A percentile compares a stretch with the other conserved stretches of the same genome.
Conservation (phyloP, 2,329 filamentous ascomycete genomes). For the Incumbomyces delicatus region DNA sequence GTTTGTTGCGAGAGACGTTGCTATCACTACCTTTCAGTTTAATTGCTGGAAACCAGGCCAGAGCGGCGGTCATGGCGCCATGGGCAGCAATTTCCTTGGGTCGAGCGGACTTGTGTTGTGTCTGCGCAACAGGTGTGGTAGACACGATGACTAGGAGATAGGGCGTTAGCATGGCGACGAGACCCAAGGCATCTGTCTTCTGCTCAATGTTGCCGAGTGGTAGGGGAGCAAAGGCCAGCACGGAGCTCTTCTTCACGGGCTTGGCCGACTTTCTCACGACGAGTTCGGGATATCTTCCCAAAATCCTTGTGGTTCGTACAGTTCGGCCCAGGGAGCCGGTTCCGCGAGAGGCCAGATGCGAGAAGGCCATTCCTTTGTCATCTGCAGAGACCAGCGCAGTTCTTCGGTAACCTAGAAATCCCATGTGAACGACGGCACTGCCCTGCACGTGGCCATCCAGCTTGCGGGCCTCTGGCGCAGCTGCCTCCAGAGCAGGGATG, state of each 20-base stretch:
- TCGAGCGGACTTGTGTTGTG: constrained; percentile 83
- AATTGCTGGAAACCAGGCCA: constrained; percentile 96
- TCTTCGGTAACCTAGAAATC: constrained; percentile 84
- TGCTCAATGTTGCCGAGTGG: constrained; percentile 92
- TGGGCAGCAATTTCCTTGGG: constrained; percentile 87
- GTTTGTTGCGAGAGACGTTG: constrained; percentile 61
- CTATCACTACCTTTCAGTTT: constrained; percentile 70
- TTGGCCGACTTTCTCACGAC: constrained; percentile 49
- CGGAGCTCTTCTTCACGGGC: constrained; percentile 79
- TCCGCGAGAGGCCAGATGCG: constrained; percentile 85
- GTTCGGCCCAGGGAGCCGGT: constrained; percentile 75
- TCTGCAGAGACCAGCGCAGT: constrained; percentile 94
- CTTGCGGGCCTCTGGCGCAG: constrained; percentile 55
- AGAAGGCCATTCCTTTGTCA: constrained; percentile 94
- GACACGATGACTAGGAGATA: constrained; percentile 95
- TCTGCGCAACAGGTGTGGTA: constrained; percentile 90
- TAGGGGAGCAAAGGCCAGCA: constrained; percentile 80
- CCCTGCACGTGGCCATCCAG: constrained; percentile 73
- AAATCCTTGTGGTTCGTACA: constrained; percentile 79
- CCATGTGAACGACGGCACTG: constrained; percentile 75
- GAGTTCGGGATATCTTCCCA: constrained; percentile 78
- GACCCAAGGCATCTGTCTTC: constrained; percentile 72
- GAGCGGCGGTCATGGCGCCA: constrained; percentile 81
- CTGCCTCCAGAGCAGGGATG: constrained; percentile 65
- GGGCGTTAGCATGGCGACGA: constrained; percentile 91